Conservation (phyloP, 2,329 filamentous ascomycete species). For the Exophiala bonariae region DNA sequence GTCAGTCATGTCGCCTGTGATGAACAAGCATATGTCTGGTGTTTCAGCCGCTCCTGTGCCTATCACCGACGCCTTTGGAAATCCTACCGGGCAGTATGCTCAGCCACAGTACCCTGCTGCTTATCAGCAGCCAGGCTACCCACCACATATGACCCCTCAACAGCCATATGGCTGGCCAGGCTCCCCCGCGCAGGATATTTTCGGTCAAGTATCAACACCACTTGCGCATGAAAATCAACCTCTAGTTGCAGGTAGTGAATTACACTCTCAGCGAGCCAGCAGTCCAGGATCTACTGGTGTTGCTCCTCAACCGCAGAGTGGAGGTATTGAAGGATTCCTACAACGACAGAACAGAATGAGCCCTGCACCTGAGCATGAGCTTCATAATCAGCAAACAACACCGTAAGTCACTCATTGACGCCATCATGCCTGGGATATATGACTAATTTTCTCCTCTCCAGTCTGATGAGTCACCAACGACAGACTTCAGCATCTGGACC, state of each 20-base stretch:
- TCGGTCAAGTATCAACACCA: constrained; percentile 1
- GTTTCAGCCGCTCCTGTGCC: constrained; percentile 4
- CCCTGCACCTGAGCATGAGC: constrained; percentile 10
- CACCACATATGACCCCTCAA: not conserved
- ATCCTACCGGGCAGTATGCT: constrained; percentile 2
- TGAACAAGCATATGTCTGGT: constrained; percentile 12
- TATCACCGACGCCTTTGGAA: constrained; percentile 16
- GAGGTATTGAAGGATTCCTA: constrained; percentile 14
- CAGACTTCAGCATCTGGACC: not conserved
- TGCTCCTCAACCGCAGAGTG: not conserved
- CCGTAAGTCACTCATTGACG: not conserved
- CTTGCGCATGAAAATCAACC: not conserved
- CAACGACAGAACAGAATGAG: constrained; percentile 13
- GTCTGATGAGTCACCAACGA: not conserved
- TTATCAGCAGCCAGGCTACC: constrained; percentile 1
- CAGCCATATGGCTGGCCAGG: constrained; percentile 1
- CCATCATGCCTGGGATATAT: not conserved
- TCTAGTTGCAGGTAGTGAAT: not conserved
- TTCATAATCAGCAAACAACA: not conserved
- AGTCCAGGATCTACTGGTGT: constrained; percentile 9
- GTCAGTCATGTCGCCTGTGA: constrained; percentile 5
- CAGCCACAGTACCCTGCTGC: not conserved
- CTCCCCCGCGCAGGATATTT: constrained; percentile 8
- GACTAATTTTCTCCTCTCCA: not conserved
- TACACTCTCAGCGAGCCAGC: constrained; percentile 7